phyloP scores from a whole-genome alignment of 2,329 filamentous ascomycete genomes.

The Didymosphaeria variabile region DNA sequence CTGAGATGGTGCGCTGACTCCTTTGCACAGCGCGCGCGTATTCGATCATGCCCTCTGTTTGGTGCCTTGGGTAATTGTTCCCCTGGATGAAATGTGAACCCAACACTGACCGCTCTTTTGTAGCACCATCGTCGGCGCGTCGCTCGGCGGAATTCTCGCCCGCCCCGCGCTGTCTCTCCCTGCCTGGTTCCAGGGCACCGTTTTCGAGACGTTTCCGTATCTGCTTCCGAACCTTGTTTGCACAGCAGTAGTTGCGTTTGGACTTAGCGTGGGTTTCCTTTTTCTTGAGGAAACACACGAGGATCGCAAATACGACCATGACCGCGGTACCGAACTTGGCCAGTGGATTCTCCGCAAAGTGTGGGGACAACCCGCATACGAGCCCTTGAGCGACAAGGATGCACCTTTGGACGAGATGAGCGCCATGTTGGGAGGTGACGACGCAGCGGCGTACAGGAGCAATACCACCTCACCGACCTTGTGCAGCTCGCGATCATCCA shows the following conservation, averaged over 20 bases:
- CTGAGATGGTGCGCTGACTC: conserved; percentile 34
- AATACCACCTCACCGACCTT: conserved; percentile 64
- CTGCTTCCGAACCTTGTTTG: conserved; percentile 93
- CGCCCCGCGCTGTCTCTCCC: conserved; percentile 87
- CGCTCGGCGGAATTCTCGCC: conserved; percentile 88
- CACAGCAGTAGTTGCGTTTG: conserved; percentile 77
- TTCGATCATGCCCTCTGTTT: conserved; percentile 97
- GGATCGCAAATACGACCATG: conserved; percentile 77
- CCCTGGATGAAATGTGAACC: conserved; percentile 22
- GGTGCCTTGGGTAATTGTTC: conserved; percentile 81
- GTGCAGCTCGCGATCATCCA: conserved; percentile 43
- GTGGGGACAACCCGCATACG: conserved; percentile 38
- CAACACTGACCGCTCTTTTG: conserved; percentile 37
- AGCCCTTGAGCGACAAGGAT: conserved; percentile 50
- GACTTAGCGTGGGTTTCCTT: conserved; percentile 79
- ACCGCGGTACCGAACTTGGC: conserved; percentile 80
- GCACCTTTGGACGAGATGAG: conserved; percentile 66
- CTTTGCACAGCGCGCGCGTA: conserved; percentile 78
- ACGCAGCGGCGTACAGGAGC: conserved; percentile 70
- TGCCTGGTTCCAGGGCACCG: conserved; percentile 73
- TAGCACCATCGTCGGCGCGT: conserved; percentile 89
- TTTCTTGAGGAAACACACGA: conserved; percentile 96
- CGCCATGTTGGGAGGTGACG: conserved; percentile 63
- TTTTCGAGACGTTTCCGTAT: conserved; percentile 90
- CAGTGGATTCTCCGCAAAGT: conserved; percentile 66